Evolutionary conservation across 2,329 filamentous ascomycete species (phyloP), one percentile per base, ranked within the genome.

Genomic region (Tolypocladium cylindrosporum): DNA sequence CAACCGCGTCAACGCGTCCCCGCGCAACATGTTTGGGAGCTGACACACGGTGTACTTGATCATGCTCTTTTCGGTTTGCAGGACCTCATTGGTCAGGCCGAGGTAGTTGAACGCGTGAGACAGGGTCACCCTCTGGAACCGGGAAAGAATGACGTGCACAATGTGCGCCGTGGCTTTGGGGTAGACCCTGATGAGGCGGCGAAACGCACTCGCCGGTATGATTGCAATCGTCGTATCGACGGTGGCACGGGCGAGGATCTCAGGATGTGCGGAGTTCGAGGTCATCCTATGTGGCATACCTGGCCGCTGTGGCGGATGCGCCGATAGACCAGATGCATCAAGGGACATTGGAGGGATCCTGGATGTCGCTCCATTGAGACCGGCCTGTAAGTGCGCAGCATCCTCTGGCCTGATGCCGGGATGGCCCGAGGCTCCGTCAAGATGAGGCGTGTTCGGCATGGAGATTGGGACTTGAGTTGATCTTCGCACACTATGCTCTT

Each of bases 181-280:
- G 66, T 97, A 99, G 31, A 97, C 87, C 67, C 90, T 86, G 55
- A 96, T 99, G 56, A 99, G 78, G 10, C 95, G 86, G 56, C 91
- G 86, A 66, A 99, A 99, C 4, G 94, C 95, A 69, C 91, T 96
- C 1, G 94, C 94, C 1, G 95, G 95, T 58, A 99, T 99, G 62
- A 99, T 95, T 7, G 94, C 94, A 72, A 99, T 97, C 0, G 95
- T 99, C 0, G 94, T 99, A 69, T 99, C 95, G 31, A 95, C 89
- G 19, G 91, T 95, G 7, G 94, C 94, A 63, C 94, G 84, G n/a
- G 93, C 94, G 62, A 99, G 91, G 61, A 99, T 94, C 68, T 99
- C 94, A 13, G 94, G 94, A 72, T 99, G 94, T 0, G 90, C 91
- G 16, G 94, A 97, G 62, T 87, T 88, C 13, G 84, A 82, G 39